phyloP scores from a whole-genome alignment of 257 asterid genomes.

The Nemophila menziesii region DNA sequence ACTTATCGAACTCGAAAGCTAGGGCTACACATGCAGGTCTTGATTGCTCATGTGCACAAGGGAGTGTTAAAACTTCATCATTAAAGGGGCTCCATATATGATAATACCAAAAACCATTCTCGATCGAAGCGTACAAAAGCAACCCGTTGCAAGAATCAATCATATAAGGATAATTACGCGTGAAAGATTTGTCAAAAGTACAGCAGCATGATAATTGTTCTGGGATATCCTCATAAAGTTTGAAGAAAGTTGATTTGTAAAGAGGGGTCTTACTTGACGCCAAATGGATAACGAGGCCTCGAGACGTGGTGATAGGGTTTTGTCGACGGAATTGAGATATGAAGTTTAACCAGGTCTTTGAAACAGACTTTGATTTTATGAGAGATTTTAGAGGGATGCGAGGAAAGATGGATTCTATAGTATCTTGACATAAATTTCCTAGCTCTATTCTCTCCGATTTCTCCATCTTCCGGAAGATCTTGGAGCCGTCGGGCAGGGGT shows the following conservation, averaged over 20 bases:
- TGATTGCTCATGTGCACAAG: constrained; percentile 6
- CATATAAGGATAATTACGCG: constrained; percentile 2
- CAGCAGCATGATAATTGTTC: neutral
- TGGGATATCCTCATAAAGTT: neutral
- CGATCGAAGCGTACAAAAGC: constrained; percentile 9
- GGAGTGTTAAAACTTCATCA: constrained; percentile 1
- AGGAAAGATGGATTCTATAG: constrained; percentile 12
- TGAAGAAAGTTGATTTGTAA: constrained; percentile 9
- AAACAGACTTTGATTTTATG: constrained; percentile 8
- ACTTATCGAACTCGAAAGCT: constrained; percentile 4
- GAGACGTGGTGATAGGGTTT: constrained; percentile 11
- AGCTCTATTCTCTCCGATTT: neutral
- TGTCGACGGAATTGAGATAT: constrained; percentile 8
- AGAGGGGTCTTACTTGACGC: neutral
- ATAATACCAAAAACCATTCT: constrained; percentile 5
- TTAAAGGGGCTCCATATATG: constrained; percentile 2
- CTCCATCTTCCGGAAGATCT: neutral
- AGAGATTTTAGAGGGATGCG: constrained; percentile 15
- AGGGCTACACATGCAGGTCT: constrained; percentile 9
- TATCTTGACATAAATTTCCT: constrained; percentile 3
- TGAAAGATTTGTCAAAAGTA: neutral
- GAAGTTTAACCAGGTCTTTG: constrained; percentile 12
- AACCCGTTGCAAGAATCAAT: constrained; percentile 16
- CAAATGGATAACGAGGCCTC: constrained; percentile 6
- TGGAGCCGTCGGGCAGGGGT: neutral